Evolutionary conservation across 208 protist genomes (phyloP), one percentile per base, ranked within the genome.

Genomic region (Trypanosomatidae sp.): DNA sequence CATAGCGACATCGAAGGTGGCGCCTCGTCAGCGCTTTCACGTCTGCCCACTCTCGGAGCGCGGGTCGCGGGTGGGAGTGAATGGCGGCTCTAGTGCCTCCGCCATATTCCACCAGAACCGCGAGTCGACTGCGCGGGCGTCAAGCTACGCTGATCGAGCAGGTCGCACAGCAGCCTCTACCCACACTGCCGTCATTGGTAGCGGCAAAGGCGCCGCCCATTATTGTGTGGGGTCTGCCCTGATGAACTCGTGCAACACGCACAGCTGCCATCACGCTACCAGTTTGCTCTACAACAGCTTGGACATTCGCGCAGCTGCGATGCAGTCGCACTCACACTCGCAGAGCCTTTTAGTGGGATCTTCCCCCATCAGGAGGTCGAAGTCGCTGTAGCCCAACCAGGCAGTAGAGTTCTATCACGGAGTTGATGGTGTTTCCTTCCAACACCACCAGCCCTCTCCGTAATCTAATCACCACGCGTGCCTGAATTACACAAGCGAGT

Each of bases 251-350:
- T 30, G 65, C 22, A 52, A 25, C 36, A 62, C 47, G 6, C 66
- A 28, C n/a, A 33, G 47, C 28, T 39, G 28, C 13, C 47, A 71
- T 55, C 41, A 69, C 50, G 65, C 58, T 10, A 46, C 49, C 28
- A 39, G 22, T 39, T 68, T 60, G 10, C 22, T 69, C 4, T 73
- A 56, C 50, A 62, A 69, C 22, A 79, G 44, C 25, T 8, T 73
- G n/a, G 25, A 58, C 33, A 44, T 69, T 1, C 58, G 39, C 30
- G 6, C 47, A 28, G 73, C 33, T 1, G 46, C 46, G 36, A 3
- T 17, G 12, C 46, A 49, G 49, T 52, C 41, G 12, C 49, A 47
- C 28, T 49, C 41, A 6, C 49, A 47, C 28, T 49, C 67, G 43
- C 47, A 52, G 25, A 69, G 58, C 19, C 33, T n/a, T 2, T 43